Evolutionary conservation across 2,329 filamentous ascomycete species (phyloP).

Genomic region (Colletotrichum sp.): DNA sequence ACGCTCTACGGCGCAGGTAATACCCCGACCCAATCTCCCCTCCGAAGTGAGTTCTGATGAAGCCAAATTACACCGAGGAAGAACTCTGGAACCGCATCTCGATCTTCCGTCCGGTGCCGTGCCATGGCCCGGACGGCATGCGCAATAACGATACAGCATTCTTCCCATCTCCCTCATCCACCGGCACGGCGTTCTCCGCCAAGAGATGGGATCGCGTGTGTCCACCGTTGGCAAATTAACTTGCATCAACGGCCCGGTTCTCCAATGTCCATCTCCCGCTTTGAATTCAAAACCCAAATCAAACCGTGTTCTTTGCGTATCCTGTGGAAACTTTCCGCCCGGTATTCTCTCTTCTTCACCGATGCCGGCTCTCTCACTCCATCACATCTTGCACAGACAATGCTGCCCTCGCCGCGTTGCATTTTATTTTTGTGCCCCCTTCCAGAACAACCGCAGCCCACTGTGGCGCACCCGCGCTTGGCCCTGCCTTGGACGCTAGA

Average conservation of each 20-base stretch:
- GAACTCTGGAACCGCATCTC: neutral
- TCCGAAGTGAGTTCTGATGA: neutral
- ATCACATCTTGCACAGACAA: neutral
- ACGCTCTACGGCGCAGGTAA: neutral
- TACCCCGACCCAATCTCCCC: neutral
- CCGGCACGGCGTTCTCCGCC: neutral
- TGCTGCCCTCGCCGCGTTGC: neutral
- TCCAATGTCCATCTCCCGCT: neutral
- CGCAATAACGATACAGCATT: neutral
- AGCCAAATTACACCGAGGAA: neutral
- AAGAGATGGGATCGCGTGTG: neutral
- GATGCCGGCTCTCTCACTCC: neutral
- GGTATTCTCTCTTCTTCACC: neutral
- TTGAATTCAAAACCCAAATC: neutral
- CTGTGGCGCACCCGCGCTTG: neutral
- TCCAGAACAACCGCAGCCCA: neutral
- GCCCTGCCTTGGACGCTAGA: neutral
- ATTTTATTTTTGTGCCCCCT: neutral
- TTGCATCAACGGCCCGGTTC: neutral
- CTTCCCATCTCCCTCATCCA: neutral
- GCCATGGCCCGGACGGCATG: neutral
- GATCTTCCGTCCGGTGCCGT: neutral
- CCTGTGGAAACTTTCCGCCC: neutral
- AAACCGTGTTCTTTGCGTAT: neutral
- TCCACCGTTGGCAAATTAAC: neutral